phyloP scores from a whole-genome alignment of 257 asterid species.

The Osmanthus fragrans region DNA sequence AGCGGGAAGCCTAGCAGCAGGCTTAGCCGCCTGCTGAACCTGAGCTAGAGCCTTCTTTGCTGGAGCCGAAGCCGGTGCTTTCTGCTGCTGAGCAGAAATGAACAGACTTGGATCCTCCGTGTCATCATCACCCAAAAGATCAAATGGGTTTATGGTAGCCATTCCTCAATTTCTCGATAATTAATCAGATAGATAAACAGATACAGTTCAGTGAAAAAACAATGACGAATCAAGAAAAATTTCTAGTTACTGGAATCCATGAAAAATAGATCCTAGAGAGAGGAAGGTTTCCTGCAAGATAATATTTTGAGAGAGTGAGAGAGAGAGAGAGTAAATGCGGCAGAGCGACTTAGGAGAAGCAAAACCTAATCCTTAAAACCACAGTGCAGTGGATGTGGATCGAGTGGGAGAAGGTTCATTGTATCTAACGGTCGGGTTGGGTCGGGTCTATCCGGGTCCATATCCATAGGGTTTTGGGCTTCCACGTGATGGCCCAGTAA shows the following conservation, averaged over 20 bases:
- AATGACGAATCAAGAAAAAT: background rate
- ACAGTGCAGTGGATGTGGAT: background rate
- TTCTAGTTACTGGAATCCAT: constrained; percentile 37
- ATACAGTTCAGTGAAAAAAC: constrained; percentile 14
- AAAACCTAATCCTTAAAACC: constrained; percentile 1
- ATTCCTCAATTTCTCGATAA: constrained; percentile 4
- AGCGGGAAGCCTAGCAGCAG: constrained; percentile 51
- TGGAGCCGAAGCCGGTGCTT: constrained; percentile 30
- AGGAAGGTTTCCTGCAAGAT: background rate
- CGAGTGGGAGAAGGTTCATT: background rate
- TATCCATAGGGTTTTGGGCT: too few species aligned
- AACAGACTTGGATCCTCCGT: constrained; percentile 56
- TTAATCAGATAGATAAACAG: constrained; percentile 2
- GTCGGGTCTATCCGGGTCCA: background rate
- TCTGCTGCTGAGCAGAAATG: constrained; percentile 48
- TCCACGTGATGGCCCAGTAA: too few species aligned
- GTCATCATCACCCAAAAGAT: constrained; percentile 63
- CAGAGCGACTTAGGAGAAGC: background rate
- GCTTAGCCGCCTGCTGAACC: constrained; percentile 34
- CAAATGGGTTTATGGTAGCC: constrained; percentile 65
- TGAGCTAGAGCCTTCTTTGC: constrained; percentile 43
- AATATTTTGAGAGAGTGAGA: background rate
- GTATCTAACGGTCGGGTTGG: background rate
- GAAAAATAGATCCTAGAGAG: background rate
- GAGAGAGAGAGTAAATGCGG: background rate